Percentiles rank a stretch among this genome's conserved stretches.
These are phyloP conservation scores for Naganishia antarctica DNA, from an alignment of 768 basidiomycete genomes.

Conservation along the genomic window DNA sequence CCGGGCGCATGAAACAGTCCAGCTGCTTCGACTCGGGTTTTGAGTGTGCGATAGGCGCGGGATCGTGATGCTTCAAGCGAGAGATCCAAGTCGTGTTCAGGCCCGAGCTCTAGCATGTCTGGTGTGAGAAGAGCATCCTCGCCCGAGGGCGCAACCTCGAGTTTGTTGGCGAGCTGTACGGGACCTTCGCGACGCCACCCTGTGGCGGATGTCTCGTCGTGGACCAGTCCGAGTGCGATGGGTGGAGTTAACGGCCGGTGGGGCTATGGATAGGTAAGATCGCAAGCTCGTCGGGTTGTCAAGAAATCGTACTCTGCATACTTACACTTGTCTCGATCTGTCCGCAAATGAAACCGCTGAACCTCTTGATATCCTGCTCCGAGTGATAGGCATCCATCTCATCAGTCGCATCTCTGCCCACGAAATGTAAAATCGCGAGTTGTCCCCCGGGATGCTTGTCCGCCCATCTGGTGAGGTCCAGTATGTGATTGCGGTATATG, in stretches of 20 bases:
- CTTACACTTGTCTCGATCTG: constrained; percentile 53
- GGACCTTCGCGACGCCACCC: constrained; percentile 44
- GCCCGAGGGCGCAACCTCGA: background rate
- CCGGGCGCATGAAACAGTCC: constrained; percentile 64
- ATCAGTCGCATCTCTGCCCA: constrained; percentile 89
- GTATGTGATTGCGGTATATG: constrained; percentile 61
- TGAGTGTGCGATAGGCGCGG: constrained; percentile 72
- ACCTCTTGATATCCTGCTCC: constrained; percentile 55
- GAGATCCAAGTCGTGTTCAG: constrained; percentile 34
- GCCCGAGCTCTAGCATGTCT: constrained; percentile 41
- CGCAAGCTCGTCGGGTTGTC: background rate
- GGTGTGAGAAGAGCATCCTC: constrained; percentile 31
- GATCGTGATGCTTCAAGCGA: constrained; percentile 33
- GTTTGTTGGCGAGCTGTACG: constrained; percentile 31
- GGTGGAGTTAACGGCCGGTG: constrained; percentile 69
- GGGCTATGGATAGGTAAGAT: constrained; percentile 10
- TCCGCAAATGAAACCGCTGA: constrained; percentile 66
- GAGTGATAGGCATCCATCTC: constrained; percentile 90
- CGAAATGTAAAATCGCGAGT: constrained; percentile 85
- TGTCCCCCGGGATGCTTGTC: constrained; percentile 80
- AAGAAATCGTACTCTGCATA: background rate
- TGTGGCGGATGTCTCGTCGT: constrained; percentile 36
- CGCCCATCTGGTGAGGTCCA: constrained; percentile 61
- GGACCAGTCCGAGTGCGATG: constrained; percentile 64
- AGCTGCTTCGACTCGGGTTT: constrained; percentile 65